A percentile compares a stretch with the other conserved stretches of the same genome.
Conservation (phyloP, 371 early-diverging fungal species). For the Actinomucor elegans region DNA sequence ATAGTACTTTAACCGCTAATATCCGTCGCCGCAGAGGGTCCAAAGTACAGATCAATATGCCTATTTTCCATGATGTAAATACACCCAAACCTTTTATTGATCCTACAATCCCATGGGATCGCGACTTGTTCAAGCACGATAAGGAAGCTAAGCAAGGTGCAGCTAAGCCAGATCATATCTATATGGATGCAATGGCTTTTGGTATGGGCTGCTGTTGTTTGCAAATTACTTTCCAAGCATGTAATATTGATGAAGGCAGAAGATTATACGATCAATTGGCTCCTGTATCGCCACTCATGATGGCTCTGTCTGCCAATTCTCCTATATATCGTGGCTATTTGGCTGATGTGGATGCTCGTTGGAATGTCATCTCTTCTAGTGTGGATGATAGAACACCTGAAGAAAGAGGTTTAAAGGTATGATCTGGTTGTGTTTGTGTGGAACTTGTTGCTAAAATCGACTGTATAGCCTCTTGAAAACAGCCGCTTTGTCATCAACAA, state of each 20-base stretch:
- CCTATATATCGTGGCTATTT: conserved; percentile 95
- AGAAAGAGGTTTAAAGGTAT: conserved; percentile 88
- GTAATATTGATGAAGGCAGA: conserved; percentile 92
- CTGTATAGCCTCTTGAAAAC: conserved; percentile 72
- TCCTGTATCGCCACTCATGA: conserved; percentile 92
- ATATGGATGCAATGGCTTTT: conserved; percentile 99
- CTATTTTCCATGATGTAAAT: conserved; percentile 78
- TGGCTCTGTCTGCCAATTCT: conserved; percentile 94
- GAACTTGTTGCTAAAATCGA: background rate
- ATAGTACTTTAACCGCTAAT: conserved; percentile 89
- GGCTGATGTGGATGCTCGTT: conserved; percentile 96
- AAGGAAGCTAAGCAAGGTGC: conserved; percentile 70
- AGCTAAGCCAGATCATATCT: conserved; percentile 90
- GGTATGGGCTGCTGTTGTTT: conserved; percentile 99
- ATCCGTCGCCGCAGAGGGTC: conserved; percentile 90
- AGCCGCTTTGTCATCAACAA: conserved; percentile 85
- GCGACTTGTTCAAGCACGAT: conserved; percentile 60
- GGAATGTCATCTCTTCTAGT: conserved; percentile 94
- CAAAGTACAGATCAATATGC: conserved; percentile 92
- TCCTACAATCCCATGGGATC: conserved; percentile 74
- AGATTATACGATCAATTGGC: conserved; percentile 96
- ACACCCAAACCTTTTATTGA: conserved; percentile 92
- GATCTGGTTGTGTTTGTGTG: no score
- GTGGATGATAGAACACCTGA: conserved; percentile 96
- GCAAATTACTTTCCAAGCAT: conserved; percentile 99